Evolutionary conservation across 495 filamentous ascomycete genomes (phyloP), one percentile per base, ranked within the genome.

Genomic region (Oidiodendron maius): DNA sequence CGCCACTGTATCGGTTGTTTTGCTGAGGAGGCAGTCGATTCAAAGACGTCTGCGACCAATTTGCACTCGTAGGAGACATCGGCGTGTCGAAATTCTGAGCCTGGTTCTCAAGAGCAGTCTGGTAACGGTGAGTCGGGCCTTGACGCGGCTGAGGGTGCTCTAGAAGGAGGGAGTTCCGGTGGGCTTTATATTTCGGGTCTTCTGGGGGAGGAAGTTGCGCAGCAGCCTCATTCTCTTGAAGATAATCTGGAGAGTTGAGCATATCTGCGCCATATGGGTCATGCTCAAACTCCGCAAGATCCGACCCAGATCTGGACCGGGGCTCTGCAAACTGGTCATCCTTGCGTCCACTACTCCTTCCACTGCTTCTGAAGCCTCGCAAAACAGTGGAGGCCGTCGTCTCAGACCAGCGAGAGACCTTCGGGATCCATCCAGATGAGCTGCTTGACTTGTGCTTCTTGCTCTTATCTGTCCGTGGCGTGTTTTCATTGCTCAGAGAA

Each of bases 341-440:
- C 17, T 70, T 68, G 20, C 69, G 65, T 41, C 75, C 71, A 55
- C 67, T 67, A 0, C 66, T 70, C 30, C 66, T 57, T 32, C 69
- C 67, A 52, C 74, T 78, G 28, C 65, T 68, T 38, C 75, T 67
- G 61, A 79, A 79, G 10, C 69, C 68, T 40, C 64, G 63, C 40
- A 68, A 63, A 11, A 77, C 59, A 51, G 68, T 77, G 0, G 94
- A 93, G 18, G 90, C 77, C 3, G 93, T 97, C 17, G 93, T 96
- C 66, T 93, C 91, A 3, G 91, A 96, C 93, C 93, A 99, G 24
- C 93, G 81, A 11, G 94, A 97, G 50, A 96, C 87, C 66, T 91
- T 95, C 20, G 89, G 68, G 90, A 74, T 62, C 70, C 76, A 93
- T 62, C 95, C 83, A 3, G 88, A 93, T 12, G 89, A 91, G 57